Evolutionary conservation across 495 filamentous ascomycete species (phyloP).

Genomic region (Symbiotaphrina buchneri): DNA sequence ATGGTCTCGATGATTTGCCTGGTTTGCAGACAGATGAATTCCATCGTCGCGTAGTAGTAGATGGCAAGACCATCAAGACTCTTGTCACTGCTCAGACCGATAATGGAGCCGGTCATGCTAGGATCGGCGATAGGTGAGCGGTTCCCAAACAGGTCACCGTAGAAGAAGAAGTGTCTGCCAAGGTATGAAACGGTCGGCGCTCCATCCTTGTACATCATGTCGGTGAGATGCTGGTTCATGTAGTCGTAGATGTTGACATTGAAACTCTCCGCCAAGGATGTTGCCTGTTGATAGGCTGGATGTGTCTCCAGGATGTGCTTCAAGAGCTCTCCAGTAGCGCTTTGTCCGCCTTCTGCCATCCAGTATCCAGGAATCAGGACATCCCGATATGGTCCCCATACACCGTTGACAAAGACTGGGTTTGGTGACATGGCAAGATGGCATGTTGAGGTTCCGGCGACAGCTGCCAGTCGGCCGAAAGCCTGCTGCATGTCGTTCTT

Average conservation of each 20-base stretch:
- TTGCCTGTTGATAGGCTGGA: conserved; percentile 57
- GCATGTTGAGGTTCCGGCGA: conserved; percentile 91
- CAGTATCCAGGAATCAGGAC: conserved; percentile 77
- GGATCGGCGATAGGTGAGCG: conserved; percentile 82
- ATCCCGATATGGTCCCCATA: conserved; percentile 93
- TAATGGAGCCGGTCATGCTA: conserved; percentile 70
- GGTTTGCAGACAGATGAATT: conserved; percentile 94
- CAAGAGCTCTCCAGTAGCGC: conserved; percentile 80
- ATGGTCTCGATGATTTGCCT: conserved; percentile 85
- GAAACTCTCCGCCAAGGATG: conserved; percentile 50
- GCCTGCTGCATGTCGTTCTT: conserved; percentile 72
- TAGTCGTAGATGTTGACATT: conserved; percentile 83
- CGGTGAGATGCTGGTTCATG: conserved; percentile 68
- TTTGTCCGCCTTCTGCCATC: conserved; percentile 94
- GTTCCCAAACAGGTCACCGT: conserved; percentile 96
- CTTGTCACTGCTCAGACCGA: conserved; percentile 69
- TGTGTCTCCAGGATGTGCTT: conserved; percentile 90
- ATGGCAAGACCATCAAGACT: conserved; percentile 68
- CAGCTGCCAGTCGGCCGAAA: conserved; percentile 84
- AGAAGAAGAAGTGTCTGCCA: conserved; percentile 88
- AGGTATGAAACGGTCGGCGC: conserved; percentile 68
- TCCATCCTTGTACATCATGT: conserved; percentile 37
- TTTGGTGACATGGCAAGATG: conserved; percentile 87
- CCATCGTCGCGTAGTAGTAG: conserved; percentile 83
- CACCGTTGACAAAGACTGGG: conserved; percentile 76